Evolutionary conservation across 2,329 filamentous ascomycete genomes (phyloP), one percentile per base, ranked within the genome.

Genomic region (Hypoxylon sp.): DNA sequence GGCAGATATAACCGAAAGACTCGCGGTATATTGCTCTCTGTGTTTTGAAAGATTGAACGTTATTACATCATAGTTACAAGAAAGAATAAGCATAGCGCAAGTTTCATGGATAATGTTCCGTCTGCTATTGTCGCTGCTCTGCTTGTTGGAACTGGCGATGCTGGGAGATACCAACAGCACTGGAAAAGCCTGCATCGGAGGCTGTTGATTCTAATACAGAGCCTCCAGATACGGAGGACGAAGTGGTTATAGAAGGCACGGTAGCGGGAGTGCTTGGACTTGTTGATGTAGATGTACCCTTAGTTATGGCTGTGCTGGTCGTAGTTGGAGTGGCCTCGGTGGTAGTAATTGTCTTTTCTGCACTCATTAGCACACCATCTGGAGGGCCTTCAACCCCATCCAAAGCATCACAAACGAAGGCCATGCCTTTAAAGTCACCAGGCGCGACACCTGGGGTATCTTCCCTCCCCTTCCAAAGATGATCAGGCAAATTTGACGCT

Each of bases 351-450:
- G n/a, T n/a, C 2, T 6, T 23, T 28, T 48, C 41, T 6, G 25
- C 19, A 34, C 23, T 25, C 19, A 43, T 60, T 14, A 48, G 7
- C 17, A n/a, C 32, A 41, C 41, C 46, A n/a, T 13, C 21, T 25
- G 45, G 9, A 21, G 13, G 6, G 11, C 21, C 55, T 23, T 50
- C 55, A 32, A 36, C 21, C 11, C 41, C 57, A 2, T 53, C 58
- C 32, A 45, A 50, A 13, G 14, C 49, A 36, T 58, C 34, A 32
- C 51, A 68, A 32, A 60, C 17, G 23, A 64, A 64, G 3, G 41
- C 34, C 53, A 68, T 51, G 21, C 52, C 60, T 23, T 60, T 61
- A 28, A 55, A 68, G 25, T 58, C 65, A 4, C 45, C 65, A 10
- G 61, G 55, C 41, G 36, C 56, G 9, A 65, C 49, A 23, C 61